Conservation (phyloP, 2,329 filamentous ascomycete genomes). For the Curvularia lunata region DNA sequence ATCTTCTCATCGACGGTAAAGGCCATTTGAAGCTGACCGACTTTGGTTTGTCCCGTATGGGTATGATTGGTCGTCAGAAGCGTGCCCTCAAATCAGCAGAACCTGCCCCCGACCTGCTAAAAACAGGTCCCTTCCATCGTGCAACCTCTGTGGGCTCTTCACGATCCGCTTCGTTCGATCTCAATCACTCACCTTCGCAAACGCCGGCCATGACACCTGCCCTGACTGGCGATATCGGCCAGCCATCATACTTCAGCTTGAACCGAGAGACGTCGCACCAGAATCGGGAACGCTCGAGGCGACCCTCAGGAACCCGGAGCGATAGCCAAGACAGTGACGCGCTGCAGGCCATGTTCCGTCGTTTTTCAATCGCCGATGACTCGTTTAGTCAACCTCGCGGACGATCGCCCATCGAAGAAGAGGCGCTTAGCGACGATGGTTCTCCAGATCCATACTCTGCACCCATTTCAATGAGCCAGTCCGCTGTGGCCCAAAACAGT, state of each 20-base stretch:
- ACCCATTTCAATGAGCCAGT: slow-evolving; percentile 64
- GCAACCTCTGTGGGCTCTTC: slow-evolving; percentile 87
- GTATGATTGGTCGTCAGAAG: slow-evolving; percentile 94
- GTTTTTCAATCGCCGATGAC: slow-evolving; percentile 63
- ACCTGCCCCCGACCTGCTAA: slow-evolving; percentile 88
- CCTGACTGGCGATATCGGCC: slow-evolving; percentile 68
- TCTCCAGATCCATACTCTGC: slow-evolving; percentile 79
- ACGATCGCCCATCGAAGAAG: slow-evolving; percentile 75
- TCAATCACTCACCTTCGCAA: slow-evolving; percentile 78
- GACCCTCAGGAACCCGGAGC: slow-evolving; percentile 82
- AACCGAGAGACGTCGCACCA: slow-evolving; percentile 62
- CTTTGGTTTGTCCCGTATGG: slow-evolving; percentile 97
- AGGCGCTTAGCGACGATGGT: slow-evolving; percentile 70
- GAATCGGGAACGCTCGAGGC: slow-evolving; percentile 67
- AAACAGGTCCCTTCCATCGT: slow-evolving; percentile 87
- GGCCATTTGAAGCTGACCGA: slow-evolving; percentile 97
- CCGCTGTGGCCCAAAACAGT: slow-evolving; percentile 61
- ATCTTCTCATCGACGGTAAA: slow-evolving; percentile 94
- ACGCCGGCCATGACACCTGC: slow-evolving; percentile 90
- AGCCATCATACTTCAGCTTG: slow-evolving; percentile 93
- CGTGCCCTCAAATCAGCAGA: slow-evolving; percentile 79
- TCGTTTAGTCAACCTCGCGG: slow-evolving; percentile 49
- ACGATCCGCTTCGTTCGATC: slow-evolving; percentile 89
- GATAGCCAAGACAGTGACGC: slow-evolving; percentile 92
- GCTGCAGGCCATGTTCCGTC: slow-evolving; percentile 79